These are phyloP conservation scores for Malania oleifera DNA, from an alignment of 164 flowering plant species.

Conservation along the genomic window DNA sequence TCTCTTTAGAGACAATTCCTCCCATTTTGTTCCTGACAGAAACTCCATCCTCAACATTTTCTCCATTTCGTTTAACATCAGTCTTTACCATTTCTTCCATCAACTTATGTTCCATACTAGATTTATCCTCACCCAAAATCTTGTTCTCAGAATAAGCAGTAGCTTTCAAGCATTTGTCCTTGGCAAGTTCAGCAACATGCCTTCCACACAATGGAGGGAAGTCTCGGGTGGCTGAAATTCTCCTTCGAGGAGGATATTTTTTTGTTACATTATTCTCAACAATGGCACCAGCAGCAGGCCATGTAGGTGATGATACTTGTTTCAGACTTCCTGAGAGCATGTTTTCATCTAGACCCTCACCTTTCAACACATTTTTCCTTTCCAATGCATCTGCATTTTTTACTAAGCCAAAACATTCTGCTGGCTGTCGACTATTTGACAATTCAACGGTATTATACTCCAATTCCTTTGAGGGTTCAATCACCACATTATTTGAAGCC, in stretches of 20 bases:
- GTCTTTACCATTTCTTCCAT: neutral
- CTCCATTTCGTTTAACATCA: constrained; percentile 1
- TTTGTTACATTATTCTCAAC: constrained; percentile 3
- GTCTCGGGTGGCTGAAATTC: constrained; percentile 35
- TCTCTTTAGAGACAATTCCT: constrained; percentile 3
- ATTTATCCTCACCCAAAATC: constrained; percentile 2
- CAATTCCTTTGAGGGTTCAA: neutral
- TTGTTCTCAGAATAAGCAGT: constrained; percentile 1
- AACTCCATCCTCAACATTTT: neutral
- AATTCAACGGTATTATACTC: constrained; percentile 3
- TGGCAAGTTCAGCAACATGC: constrained; percentile 24
- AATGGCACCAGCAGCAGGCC: neutral
- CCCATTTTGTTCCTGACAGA: constrained; percentile 3
- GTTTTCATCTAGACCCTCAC: neutral
- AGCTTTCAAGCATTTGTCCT: constrained; percentile 20
- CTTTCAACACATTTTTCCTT: neutral
- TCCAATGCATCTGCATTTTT: neutral
- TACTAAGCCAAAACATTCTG: neutral
- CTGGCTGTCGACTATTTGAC: neutral
- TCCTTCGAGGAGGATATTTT: constrained; percentile 41
- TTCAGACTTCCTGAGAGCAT: neutral
- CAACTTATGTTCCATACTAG: constrained; percentile 5
- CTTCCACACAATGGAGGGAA: constrained; percentile 52
- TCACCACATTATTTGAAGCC: neutral
- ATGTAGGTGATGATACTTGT: constrained; percentile 2